Conservation (phyloP, 352 stramenopile genomes). For the Halophytophthora batemanensis region DNA sequence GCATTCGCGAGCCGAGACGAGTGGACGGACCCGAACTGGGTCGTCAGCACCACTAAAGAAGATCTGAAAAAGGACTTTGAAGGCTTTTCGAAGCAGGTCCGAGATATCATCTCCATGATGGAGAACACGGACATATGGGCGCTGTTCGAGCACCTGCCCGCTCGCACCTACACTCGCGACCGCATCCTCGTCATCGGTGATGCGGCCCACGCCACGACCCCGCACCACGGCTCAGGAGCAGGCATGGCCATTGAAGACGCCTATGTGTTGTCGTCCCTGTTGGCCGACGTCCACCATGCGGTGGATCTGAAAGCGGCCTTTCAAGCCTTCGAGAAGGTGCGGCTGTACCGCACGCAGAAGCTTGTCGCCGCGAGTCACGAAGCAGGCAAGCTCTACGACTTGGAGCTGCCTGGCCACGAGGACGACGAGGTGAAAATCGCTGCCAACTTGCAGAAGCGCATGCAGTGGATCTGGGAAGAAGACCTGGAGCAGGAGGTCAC, state of each 20-base stretch:
- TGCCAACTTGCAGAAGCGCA: slow-evolving; percentile 29
- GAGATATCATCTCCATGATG: slow-evolving; percentile 38
- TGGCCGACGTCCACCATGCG: slow-evolving; percentile 20
- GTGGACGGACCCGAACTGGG: slow-evolving; percentile 33
- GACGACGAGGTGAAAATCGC: slow-evolving; percentile 28
- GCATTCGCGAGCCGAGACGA: slow-evolving; percentile 32
- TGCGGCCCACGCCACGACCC: slow-evolving; percentile 30
- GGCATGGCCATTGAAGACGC: slow-evolving; percentile 34
- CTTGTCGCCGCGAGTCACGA: slow-evolving; percentile 25
- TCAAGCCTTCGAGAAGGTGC: slow-evolving; percentile 32
- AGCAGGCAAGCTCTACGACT: slow-evolving; percentile 28
- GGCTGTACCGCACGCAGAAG: slow-evolving; percentile 34
- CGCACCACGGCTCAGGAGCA: slow-evolving; percentile 27
- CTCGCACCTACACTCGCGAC: slow-evolving; percentile 28
- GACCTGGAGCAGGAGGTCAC: slow-evolving; percentile 28
- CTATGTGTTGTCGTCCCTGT: slow-evolving; percentile 27
- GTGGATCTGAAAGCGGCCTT: slow-evolving; percentile 26
- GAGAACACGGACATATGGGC: slow-evolving; percentile 36
- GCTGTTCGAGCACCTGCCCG: slow-evolving; percentile 26
- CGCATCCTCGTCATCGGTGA: slow-evolving; percentile 31
- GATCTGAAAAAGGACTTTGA: slow-evolving; percentile 27
- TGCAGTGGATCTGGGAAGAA: slow-evolving; percentile 36
- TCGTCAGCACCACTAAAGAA: slow-evolving; percentile 29
- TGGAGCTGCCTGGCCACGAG: slow-evolving; percentile 23
- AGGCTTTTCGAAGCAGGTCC: slow-evolving; percentile 27